Base-by-base conservation (phyloP, 805 yeast genomes). In the Candida silvicultrix region DNA sequence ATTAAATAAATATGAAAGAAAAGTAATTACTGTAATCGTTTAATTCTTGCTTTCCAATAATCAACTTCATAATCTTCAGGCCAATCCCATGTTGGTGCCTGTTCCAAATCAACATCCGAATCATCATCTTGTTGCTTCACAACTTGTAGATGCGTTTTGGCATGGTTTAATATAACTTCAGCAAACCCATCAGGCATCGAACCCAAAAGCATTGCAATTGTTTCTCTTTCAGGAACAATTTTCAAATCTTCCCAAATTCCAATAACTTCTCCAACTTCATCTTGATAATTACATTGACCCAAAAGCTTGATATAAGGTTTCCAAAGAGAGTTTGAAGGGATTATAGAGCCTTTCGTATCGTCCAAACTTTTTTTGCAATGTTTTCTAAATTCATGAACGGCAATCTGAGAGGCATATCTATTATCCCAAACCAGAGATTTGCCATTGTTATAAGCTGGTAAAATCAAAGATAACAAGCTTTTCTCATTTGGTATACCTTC, bases 361-460 rank as follows among this genome's bases (percentile, higher is more conserved):
- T 55, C 53, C 22, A 47, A 49, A 0, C 66, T 53, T n/a, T 62
- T 71, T 37, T 74, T 64, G 1, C 70, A 67, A 53, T 63, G 59
- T 23, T 49, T 49, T 46, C 77, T 71, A 60, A 83, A 77, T 57
- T 83, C 86, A 35, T 68, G 71, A 2, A 80, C 68, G 0, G 85
- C 81, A 22, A 80, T 67, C 52, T 82, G 87, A 1, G 83, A 68
- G 0, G 89, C 85, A 44, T 64, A 74, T 36, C 70, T 43, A 1
- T 64, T 63, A 10, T 68, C 78, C 87, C 87, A 82, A 16, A 63
- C 42, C 3, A 73, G 43, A 1, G 35, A 15, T 15, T 48, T 38
- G 2, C 51, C 36, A 11, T 47, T 45, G 34, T 59, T 55, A 51
- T 65, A 57, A 6, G 83, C 71, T 0, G 84, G 80, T 1, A 67